Evolutionary conservation across 768 basidiomycete species (phyloP).

Genomic region (Lentinula boryana): DNA sequence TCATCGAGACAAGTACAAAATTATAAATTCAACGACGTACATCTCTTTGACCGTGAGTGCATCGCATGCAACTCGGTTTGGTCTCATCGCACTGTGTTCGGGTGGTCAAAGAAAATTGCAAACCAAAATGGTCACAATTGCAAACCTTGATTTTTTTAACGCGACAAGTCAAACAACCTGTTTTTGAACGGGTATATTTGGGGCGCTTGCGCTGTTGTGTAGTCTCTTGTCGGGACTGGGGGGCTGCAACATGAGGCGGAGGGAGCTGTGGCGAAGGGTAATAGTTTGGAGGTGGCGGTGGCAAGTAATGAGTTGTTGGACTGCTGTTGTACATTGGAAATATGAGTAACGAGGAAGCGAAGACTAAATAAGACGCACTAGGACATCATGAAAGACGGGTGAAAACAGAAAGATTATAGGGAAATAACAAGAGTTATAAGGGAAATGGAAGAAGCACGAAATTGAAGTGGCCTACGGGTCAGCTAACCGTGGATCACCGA

Average conservation of each 20-base stretch:
- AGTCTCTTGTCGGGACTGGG: slow-evolving; percentile 43
- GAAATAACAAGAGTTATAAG: slow-evolving; percentile 31
- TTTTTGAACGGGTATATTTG: slow-evolving; percentile 93
- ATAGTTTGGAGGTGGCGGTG: slow-evolving; percentile 31
- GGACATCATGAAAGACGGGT: slow-evolving; percentile 40
- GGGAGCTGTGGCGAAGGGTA: slow-evolving; percentile 23
- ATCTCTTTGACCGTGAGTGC: slow-evolving; percentile 79
- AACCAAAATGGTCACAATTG: slow-evolving; percentile 4
- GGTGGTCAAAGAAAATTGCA: slow-evolving; percentile 1
- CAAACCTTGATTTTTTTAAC: slow-evolving; percentile 91
- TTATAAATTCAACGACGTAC: slow-evolving; percentile 32
- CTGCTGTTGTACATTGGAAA: slow-evolving; percentile 31
- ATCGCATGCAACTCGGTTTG: slow-evolving; percentile 83
- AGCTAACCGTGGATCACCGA: slow-evolving; percentile 49
- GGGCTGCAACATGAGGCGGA: slow-evolving; percentile 41
- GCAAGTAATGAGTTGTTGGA: slow-evolving; percentile 33
- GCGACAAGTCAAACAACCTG: slow-evolving; percentile 90
- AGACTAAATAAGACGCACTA: slow-evolving; percentile 37
- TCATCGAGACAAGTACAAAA: neutral
- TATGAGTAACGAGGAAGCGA: slow-evolving; percentile 8
- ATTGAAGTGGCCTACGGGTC: slow-evolving; percentile 31
- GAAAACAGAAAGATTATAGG: slow-evolving; percentile 29
- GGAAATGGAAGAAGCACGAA: neutral
- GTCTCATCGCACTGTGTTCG: slow-evolving; percentile 76
- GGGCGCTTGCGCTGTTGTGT: slow-evolving; percentile 69